Percentiles rank a stretch among this genome's conserved stretches.
These are phyloP conservation scores for Pyrenophora teres DNA, from an alignment of 2,329 filamentous ascomycete species.

Conservation along the genomic window DNA sequence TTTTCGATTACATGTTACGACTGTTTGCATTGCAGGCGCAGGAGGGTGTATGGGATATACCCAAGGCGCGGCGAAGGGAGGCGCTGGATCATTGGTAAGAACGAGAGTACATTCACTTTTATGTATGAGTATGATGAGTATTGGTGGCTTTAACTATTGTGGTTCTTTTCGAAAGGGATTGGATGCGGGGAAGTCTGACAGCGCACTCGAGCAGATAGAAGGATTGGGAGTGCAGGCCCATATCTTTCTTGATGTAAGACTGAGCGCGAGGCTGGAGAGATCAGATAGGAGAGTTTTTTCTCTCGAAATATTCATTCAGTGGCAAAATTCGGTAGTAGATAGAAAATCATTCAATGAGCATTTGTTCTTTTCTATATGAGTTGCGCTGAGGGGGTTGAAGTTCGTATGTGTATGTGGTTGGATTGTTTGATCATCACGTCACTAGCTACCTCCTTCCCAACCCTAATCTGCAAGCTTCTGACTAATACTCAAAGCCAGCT, in stretches of 20 bases:
- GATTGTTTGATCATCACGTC: neutral
- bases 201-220: conserved; percentile 3
- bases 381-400: no score
- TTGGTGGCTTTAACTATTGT: conserved; percentile 6
- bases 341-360: neutral
- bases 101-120: conserved; percentile 1
- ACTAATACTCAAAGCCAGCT: conserved; percentile 27
- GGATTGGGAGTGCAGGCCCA: conserved; percentile 41
- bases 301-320: neutral
- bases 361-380: neutral
- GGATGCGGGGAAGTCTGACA: neutral
- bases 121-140: conserved; percentile 27
- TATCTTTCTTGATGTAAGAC: conserved; percentile 9
- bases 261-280: neutral
- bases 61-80: neutral
- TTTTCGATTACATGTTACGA: conserved; percentile 23
- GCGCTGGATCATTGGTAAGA: conserved; percentile 7
- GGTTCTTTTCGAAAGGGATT: neutral
- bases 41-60: conserved; percentile 16
- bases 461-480: no score
- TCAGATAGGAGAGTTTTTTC: neutral
- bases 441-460: no score
- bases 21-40: conserved; percentile 42
- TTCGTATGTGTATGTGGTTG: neutral
- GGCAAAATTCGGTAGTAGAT: conserved; percentile 1